Evolutionary conservation across 768 basidiomycete species (phyloP).

Genomic region (Lactifluus piperatus): DNA sequence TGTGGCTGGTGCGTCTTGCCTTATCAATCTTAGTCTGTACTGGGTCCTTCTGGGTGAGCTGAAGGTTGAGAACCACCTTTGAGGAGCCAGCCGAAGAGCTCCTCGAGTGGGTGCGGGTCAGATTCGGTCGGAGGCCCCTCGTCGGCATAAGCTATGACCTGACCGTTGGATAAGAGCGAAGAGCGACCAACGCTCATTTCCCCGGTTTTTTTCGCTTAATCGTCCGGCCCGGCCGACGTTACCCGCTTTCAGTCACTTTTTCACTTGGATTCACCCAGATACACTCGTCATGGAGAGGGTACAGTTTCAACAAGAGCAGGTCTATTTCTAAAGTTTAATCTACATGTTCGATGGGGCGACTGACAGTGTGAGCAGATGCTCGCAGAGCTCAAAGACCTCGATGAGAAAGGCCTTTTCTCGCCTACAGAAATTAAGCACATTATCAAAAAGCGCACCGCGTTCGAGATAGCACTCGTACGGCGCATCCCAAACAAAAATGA

Average conservation of each 20-base stretch:
- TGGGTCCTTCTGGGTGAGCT: conserved; percentile 59
- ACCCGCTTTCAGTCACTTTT: background rate
- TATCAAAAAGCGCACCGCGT: conserved; percentile 72
- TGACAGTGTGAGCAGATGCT: conserved; percentile 51
- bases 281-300: conserved; percentile 72
- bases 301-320: conserved; percentile 90
- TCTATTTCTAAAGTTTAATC: conserved; percentile 18
- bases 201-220: background rate
- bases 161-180: background rate
- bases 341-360: background rate
- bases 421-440: conserved; percentile 79
- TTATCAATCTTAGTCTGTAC: conserved; percentile 41
- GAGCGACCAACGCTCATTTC: background rate
- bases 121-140: conserved; percentile 41
- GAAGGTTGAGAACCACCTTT: conserved; percentile 50
- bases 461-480: conserved; percentile 78
- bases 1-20: conserved; percentile 38
- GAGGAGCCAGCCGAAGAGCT: conserved; percentile 47
- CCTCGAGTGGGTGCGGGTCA: conserved; percentile 54
- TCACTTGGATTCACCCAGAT: background rate
- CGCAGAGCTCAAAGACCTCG: conserved; percentile 88
- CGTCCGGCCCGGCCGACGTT: background rate
- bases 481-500: conserved; percentile 80
- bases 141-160: conserved; percentile 38
- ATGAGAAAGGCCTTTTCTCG: conserved; percentile 78